phyloP scores from a whole-genome alignment of 2,329 filamentous ascomycete species.

The Rhinocladiella similis region DNA sequence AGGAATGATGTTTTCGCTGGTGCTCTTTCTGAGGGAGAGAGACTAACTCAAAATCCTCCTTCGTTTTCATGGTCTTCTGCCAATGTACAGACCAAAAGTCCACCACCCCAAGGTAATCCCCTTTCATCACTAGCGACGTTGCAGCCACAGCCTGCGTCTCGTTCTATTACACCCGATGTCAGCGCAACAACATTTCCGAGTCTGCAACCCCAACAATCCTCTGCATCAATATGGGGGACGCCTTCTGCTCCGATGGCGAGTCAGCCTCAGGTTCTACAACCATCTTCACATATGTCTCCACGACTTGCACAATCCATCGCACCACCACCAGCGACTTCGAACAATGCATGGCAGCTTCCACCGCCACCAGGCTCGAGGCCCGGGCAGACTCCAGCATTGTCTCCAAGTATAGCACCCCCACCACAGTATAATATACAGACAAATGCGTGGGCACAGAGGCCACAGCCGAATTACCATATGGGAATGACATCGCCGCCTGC shows the following conservation, averaged over 20 bases:
- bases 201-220: conserved; percentile 43
- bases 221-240: conserved; percentile 31
- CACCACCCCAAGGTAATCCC: conserved; percentile 14
- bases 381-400: not conserved
- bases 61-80: conserved; percentile 48
- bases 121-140: conserved; percentile 28
- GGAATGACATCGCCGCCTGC: conserved; percentile 22
- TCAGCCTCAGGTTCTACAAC: conserved; percentile 9
- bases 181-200: conserved; percentile 49
- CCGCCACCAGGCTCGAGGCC: conserved; percentile 14
- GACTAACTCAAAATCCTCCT: conserved; percentile 33
- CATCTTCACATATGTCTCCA: conserved; percentile 8
- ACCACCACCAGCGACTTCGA: conserved; percentile 8
- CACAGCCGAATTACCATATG: conserved; percentile 18
- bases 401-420: conserved; percentile 35
- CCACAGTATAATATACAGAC: conserved; percentile 28
- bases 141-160: conserved; percentile 33
- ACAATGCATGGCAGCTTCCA: conserved; percentile 23
- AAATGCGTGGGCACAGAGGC: conserved; percentile 14
- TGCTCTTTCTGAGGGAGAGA: conserved; percentile 32
- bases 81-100: conserved; percentile 24
- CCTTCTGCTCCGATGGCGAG: conserved; percentile 14
- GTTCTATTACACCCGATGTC: conserved; percentile 55
- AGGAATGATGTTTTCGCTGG: conserved; percentile 35
- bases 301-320: not conserved